Conservation (phyloP, 2,329 filamentous ascomycete species). For the Penicillium sp. region DNA sequence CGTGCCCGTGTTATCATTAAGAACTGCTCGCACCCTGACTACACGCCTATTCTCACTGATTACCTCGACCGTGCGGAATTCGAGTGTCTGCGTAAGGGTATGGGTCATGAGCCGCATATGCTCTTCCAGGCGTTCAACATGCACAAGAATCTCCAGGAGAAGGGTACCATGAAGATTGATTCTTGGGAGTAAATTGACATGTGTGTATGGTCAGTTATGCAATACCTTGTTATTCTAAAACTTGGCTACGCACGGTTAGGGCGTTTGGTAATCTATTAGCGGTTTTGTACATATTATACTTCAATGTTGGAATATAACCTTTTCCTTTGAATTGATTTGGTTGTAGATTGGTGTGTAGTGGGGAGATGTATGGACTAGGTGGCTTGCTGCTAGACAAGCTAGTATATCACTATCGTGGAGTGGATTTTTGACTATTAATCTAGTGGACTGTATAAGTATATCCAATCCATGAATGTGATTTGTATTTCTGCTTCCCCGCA, state of each 20-base stretch:
- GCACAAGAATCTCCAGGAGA: constrained; percentile 76
- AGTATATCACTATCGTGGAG: too few relatives aligned
- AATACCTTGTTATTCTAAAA: neutral
- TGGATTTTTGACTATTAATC: neutral
- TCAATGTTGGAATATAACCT: neutral
- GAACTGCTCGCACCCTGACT: constrained; percentile 82
- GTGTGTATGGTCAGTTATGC: neutral
- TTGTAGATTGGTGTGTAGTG: neutral
- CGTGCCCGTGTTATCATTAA: constrained; percentile 80
- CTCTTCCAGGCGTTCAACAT: constrained; percentile 85
- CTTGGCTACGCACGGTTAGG: neutral
- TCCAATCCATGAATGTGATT: neutral
- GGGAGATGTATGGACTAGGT: neutral
- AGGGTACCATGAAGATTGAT: constrained; percentile 85
- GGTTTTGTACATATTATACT: constrained; percentile 9
- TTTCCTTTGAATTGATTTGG: neutral
- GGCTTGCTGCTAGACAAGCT: neutral
- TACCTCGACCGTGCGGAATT: constrained; percentile 85
- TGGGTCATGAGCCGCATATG: constrained; percentile 86
- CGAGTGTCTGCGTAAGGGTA: constrained; percentile 80
- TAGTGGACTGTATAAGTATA: neutral
- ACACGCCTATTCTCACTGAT: constrained; percentile 74
- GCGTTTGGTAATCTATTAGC: constrained; percentile 10
- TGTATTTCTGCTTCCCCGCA: neutral
- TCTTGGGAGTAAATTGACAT: constrained; percentile 52